A percentile compares a stretch with the other conserved stretches of the same genome.
These are phyloP conservation scores for Aspergillus bertholletiae DNA, from an alignment of 495 filamentous ascomycete genomes.

Conservation along the genomic window DNA sequence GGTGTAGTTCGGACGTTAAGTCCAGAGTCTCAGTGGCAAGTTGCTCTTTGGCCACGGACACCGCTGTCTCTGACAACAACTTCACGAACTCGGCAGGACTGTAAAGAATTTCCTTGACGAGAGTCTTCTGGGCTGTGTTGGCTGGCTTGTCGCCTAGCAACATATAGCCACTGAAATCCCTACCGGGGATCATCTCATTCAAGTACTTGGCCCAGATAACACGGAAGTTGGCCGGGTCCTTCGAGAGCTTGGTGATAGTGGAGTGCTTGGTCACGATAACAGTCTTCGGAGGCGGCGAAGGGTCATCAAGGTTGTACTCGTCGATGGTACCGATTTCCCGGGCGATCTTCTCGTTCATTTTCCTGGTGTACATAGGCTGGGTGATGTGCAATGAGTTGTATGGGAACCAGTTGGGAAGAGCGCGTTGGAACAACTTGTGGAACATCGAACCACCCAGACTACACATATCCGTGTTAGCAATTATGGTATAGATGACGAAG, in stretches of 20 bases:
- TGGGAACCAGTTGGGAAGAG: constrained; percentile 25
- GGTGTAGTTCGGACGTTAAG: background rate
- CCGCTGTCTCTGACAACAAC: background rate
- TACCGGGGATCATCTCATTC: constrained; percentile 12
- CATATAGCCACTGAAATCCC: constrained; percentile 10
- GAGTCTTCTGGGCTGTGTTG: constrained; percentile 8
- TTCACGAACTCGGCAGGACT: constrained; percentile 5
- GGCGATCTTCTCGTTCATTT: constrained; percentile 23
- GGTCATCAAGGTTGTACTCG: constrained; percentile 10
- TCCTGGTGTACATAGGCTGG: constrained; percentile 26
- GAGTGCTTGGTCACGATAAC: background rate
- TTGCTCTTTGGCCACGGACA: background rate
- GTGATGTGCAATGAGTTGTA: constrained; percentile 25
- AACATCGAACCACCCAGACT: constrained; percentile 19
- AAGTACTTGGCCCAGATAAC: constrained; percentile 10
- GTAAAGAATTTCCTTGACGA: constrained; percentile 9
- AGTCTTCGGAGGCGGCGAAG: constrained; percentile 1
- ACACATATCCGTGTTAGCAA: background rate
- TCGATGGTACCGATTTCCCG: constrained; percentile 14
- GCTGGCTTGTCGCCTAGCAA: constrained; percentile 5
- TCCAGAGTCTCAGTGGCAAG: background rate
- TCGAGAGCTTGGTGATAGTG: constrained; percentile 6
- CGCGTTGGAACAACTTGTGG: constrained; percentile 23
- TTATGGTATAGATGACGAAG: background rate
- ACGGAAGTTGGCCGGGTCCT: constrained; percentile 12